Evolutionary conservation across 163 green algal genomes (phyloP).

Genomic region (Volvox carteri): DNA sequence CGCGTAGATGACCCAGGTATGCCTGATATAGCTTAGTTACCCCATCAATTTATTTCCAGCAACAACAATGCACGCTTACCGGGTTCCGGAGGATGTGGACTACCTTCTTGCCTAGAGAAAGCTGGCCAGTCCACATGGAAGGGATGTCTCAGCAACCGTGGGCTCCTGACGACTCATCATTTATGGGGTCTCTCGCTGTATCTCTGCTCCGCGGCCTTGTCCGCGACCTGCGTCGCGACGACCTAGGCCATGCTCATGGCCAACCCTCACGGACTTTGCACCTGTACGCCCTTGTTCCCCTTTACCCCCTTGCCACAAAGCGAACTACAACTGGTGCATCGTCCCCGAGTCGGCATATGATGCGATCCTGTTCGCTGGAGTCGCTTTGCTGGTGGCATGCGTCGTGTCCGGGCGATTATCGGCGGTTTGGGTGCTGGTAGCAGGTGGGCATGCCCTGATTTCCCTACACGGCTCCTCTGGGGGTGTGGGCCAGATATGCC

Average conservation of each 20-base stretch:
- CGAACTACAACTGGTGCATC: slow-evolving; percentile 86
- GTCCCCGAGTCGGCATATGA: slow-evolving; percentile 73
- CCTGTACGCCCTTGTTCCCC: neutral
- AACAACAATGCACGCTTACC: neutral
- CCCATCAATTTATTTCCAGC: too few relatives aligned
- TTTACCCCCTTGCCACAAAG: slow-evolving; percentile 53
- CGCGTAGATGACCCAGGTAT: slow-evolving; percentile 75
- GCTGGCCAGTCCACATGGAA: neutral
- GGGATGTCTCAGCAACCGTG: neutral
- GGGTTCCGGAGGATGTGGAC: neutral
- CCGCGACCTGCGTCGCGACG: neutral
- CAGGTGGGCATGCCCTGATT: slow-evolving; percentile 47
- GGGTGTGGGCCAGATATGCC: too few relatives aligned
- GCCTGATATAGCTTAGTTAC: too few relatives aligned
- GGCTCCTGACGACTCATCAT: too few relatives aligned
- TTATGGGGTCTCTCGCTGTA: neutral
- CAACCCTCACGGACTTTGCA: neutral
- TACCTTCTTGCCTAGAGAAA: neutral
- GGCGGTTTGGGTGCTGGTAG: slow-evolving; percentile 55
- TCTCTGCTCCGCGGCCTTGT: neutral
- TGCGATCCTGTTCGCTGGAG: slow-evolving; percentile 73
- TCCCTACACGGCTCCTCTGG: too few relatives aligned
- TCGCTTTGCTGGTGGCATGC: slow-evolving; percentile 72
- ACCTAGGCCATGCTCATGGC: too few relatives aligned
- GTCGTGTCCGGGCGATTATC: slow-evolving; percentile 78